Conservation (phyloP, 805 yeast species). For the baker's yeast (Saccharomyces cerevisiae) region DNA sequence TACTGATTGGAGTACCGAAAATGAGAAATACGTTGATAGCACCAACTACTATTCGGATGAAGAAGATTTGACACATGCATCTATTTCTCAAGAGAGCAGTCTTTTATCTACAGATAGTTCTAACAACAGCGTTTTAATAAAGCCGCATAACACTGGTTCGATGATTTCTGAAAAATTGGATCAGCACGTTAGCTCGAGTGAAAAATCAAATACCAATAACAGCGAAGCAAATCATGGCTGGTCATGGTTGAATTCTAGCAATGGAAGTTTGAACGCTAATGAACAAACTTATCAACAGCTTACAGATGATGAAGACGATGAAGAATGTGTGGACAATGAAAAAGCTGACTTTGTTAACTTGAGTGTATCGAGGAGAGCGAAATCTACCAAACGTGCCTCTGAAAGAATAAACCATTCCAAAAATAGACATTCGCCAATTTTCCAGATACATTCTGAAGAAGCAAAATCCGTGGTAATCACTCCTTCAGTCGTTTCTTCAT, state of each 20-base stretch:
- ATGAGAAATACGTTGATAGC: background rate
- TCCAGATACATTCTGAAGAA: background rate
- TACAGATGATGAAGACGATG: background rate
- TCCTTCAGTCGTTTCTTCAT: background rate
- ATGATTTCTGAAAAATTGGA: constrained; percentile 7
- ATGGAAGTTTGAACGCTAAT: background rate
- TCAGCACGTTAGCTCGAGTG: background rate
- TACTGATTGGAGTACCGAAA: constrained; percentile 15
- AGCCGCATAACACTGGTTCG: constrained; percentile 5
- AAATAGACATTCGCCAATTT: constrained; percentile 29
- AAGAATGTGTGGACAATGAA: background rate
- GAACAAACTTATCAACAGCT: background rate
- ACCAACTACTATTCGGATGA: background rate
- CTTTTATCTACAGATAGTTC: constrained; percentile 11
- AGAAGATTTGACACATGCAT: background rate
- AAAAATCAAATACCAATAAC: background rate
- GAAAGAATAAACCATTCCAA: constrained; percentile 29
- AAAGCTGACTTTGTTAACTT: constrained; percentile 8
- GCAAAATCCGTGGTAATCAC: background rate
- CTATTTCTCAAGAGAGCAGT: constrained; percentile 11
- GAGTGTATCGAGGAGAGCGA: constrained; percentile 3
- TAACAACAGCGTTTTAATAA: constrained; percentile 9
- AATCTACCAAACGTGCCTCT: constrained; percentile 5
- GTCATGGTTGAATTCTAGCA: background rate
- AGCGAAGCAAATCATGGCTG: background rate